Percentiles rank a stretch among this genome's conserved stretches.
These are phyloP conservation scores for Cyphellophora attinorum DNA, from an alignment of 2,329 filamentous ascomycete genomes.

Conservation along the genomic window DNA sequence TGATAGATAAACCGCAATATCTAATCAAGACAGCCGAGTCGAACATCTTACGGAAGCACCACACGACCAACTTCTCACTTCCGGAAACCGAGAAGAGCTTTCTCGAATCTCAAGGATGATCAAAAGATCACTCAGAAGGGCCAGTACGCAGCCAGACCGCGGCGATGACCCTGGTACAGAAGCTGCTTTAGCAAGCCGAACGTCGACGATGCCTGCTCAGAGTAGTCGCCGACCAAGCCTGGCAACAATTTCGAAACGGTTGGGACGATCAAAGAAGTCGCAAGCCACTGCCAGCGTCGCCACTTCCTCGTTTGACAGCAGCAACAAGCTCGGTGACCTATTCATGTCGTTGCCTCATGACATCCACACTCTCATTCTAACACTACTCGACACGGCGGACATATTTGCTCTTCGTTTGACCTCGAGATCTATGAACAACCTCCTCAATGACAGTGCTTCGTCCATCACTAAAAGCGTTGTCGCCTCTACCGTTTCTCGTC, in stretches of 20 bases:
- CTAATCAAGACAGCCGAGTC: too few species aligned
- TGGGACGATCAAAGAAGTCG: background rate
- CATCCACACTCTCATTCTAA: background rate
- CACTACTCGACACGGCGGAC: background rate
- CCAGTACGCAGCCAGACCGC: background rate
- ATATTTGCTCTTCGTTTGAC: background rate
- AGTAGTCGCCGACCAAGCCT: background rate
- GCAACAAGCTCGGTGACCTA: background rate
- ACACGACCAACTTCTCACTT: too few species aligned
- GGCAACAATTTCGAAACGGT: background rate
- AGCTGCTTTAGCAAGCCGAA: background rate
- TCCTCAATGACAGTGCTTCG: background rate
- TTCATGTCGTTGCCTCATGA: background rate
- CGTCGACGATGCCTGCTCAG: background rate
- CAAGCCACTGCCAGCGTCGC: background rate
- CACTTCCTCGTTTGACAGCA: background rate
- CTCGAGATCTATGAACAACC: background rate
- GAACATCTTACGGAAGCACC: too few species aligned
- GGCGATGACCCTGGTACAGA: background rate
- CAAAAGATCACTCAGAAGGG: background rate
- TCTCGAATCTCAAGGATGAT: too few species aligned
- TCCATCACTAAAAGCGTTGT: background rate
- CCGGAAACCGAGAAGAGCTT: too few species aligned
- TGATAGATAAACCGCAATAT: too few species aligned
- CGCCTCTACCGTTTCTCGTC: background rate